Evolutionary conservation across 352 stramenopile species (phyloP), one percentile per base, ranked within the genome.

Genomic region (Phytopythium cucurbitacearum): DNA sequence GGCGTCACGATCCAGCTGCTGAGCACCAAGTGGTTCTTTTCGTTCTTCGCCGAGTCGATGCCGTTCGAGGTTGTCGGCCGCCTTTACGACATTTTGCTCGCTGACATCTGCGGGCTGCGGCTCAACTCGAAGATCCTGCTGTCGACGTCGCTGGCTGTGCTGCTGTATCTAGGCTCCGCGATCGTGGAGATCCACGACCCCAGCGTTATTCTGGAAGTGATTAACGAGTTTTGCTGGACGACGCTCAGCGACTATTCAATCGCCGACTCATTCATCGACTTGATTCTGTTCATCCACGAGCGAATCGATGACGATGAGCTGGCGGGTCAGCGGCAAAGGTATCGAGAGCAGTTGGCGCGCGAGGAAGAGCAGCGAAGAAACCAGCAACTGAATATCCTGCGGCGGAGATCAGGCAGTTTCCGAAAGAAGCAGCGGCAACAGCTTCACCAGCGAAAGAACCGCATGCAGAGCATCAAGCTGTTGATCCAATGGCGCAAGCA

Each of bases 21-120:
- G 5, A 87, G 81, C 53, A 91, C 81, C 34, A 91, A 89, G 64
- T 91, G 81, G 81, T 89, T 91, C 55, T 91, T 89, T 52, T 91
- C 81, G 16, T 87, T 91, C 64, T 89, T 89, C 40, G 81, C 81
- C 54, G 81, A 91, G 64, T 85, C 76, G 6, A 88, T 91, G 76
- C 81, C 81, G 16, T 87, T 91, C 56, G 72, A 89, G 39, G 57
- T 91, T 54, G 81, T 89, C 21, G 89, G 78, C 40, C 70, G 81
- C 9, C 69, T 91, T 0, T 91, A 89, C 46, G 81, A 91, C 53
- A 73, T 89, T 12, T 60, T 91, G 53, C 76, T 91, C 11, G 74
- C 77, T 9, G 81, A 91, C 60, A 81, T 89, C 57, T 86, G 73
- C 64, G 63, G 69, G 42, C 61, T 63, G 5, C 62, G 66, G 12